Conservation (phyloP, 805 yeast genomes). For the Metschnikowia shivogae region DNA sequence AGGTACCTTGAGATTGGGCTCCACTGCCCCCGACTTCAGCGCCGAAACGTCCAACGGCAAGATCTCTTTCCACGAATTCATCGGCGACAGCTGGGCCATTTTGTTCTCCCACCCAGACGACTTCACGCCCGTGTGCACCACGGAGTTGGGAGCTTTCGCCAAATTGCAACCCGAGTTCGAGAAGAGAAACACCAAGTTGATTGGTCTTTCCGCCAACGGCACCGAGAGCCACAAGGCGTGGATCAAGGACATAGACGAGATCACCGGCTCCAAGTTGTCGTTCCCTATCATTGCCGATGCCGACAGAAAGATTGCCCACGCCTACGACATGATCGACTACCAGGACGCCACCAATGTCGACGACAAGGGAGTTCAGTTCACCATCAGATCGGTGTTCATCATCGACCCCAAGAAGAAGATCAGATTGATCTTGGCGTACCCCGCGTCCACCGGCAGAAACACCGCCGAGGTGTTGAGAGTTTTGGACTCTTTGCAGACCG, state of each 20-base stretch:
- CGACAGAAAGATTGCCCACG: conserved; percentile 76
- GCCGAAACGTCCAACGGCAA: conserved; percentile 81
- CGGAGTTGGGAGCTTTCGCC: conserved; percentile 93
- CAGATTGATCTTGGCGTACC: conserved; percentile 82
- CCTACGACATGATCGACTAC: conserved; percentile 85
- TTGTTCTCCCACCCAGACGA: conserved; percentile 94
- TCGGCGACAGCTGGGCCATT: conserved; percentile 83
- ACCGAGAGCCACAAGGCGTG: conserved; percentile 76
- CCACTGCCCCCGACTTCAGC: conserved; percentile 82
- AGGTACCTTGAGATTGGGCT: conserved; percentile 60
- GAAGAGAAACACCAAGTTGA: conserved; percentile 78
- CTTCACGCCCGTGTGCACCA: conserved; percentile 95
- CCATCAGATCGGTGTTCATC: conserved; percentile 88
- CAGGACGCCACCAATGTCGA: conserved; percentile 71
- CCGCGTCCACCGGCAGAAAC: conserved; percentile 94
- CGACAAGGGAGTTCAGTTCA: conserved; percentile 68
- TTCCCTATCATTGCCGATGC: conserved; percentile 92
- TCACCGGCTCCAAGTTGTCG: conserved; percentile 67
- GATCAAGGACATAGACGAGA: conserved; percentile 89
- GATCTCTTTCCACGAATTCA: conserved; percentile 81
- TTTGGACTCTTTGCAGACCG: conserved; percentile 79
- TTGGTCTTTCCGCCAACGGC: conserved; percentile 86
- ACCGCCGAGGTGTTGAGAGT: conserved; percentile 89
- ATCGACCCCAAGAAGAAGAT: conserved; percentile 89
- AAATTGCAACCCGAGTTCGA: conserved; percentile 83